Conservation (phyloP, 2,329 filamentous ascomycete species). For the Periconia sp. region DNA sequence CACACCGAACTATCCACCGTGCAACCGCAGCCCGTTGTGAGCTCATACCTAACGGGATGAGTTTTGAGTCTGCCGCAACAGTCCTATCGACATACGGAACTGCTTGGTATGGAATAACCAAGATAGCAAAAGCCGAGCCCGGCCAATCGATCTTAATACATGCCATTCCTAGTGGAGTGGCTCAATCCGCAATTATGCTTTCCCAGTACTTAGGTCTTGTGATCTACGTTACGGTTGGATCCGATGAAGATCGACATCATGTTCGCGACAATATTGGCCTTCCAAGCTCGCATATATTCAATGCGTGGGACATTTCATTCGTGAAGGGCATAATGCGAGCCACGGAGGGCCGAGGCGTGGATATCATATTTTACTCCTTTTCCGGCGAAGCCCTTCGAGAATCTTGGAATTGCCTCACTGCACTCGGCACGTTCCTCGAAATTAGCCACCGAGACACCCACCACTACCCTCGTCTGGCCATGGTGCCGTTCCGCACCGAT, state of each 20-base stretch:
- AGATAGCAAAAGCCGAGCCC: conserved; percentile 21
- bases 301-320: neutral
- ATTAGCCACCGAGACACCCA: conserved; percentile 18
- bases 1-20: too few relatives aligned
- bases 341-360: conserved; percentile 36
- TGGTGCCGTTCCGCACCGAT: conserved; percentile 11
- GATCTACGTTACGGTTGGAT: conserved; percentile 7
- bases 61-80: conserved; percentile 18
- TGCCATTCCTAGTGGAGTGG: conserved; percentile 25
- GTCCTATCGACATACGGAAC: conserved; percentile 1
- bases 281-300: neutral
- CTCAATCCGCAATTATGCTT: conserved; percentile 24
- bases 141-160: conserved; percentile 38
- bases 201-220: conserved; percentile 14
- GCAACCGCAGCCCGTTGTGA: too few relatives aligned
- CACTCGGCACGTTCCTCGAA: conserved; percentile 27
- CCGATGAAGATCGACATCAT: conserved; percentile 1
- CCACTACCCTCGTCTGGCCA: conserved; percentile 9
- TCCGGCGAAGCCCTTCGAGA: conserved; percentile 37
- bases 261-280: neutral
- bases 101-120: conserved; percentile 21
- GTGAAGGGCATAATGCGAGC: neutral
- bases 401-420: conserved; percentile 54
- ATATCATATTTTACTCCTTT: conserved; percentile 36
- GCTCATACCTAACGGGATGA: conserved; percentile 14